Percentiles rank a stretch among this genome's conserved stretches.
These are phyloP conservation scores for Sextonia rubra DNA, from an alignment of 164 flowering plant species.

Conservation along the genomic window DNA sequence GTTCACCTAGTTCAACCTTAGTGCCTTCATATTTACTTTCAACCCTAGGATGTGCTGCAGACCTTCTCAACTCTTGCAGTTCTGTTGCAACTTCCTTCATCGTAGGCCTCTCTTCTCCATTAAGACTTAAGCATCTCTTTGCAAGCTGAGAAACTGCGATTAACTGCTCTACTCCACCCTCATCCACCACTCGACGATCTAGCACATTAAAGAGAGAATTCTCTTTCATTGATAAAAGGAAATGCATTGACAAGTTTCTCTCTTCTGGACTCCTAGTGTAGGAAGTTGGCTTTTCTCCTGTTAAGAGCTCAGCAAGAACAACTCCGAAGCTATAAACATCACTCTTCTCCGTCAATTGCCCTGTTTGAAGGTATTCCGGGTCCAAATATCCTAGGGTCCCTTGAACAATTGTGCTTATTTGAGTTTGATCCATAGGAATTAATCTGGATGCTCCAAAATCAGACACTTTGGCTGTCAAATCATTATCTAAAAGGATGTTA, in stretches of 20 bases:
- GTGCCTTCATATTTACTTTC: not conserved
- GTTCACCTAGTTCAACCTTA: not conserved
- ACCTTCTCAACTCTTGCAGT: not conserved
- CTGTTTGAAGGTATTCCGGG: conserved; percentile 8
- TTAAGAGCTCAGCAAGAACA: conserved; percentile 14
- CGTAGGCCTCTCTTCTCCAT: conserved; percentile 9
- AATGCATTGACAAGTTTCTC: conserved; percentile 2
- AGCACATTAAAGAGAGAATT: not conserved
- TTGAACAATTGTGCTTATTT: conserved; percentile 5
- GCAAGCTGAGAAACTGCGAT: conserved; percentile 9
- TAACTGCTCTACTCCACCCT: conserved; percentile 3
- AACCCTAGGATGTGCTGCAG: not conserved
- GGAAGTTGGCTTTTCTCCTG: conserved; percentile 5
- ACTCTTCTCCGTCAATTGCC: conserved; percentile 12
- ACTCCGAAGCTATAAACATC: conserved; percentile 18
- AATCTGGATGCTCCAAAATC: conserved; percentile 12
- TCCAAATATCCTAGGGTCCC: conserved; percentile 14
- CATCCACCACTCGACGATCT: not conserved
- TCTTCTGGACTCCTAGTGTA: conserved; percentile 1
- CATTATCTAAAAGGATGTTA: conserved; percentile 7
- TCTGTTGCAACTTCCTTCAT: conserved; percentile 5
- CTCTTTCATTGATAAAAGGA: not conserved
- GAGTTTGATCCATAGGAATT: not conserved
- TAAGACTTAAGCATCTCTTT: conserved; percentile 6
- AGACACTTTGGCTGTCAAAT: conserved; percentile 10